Conservation (phyloP, 805 yeast species). For the Yamadazyma sp. region DNA sequence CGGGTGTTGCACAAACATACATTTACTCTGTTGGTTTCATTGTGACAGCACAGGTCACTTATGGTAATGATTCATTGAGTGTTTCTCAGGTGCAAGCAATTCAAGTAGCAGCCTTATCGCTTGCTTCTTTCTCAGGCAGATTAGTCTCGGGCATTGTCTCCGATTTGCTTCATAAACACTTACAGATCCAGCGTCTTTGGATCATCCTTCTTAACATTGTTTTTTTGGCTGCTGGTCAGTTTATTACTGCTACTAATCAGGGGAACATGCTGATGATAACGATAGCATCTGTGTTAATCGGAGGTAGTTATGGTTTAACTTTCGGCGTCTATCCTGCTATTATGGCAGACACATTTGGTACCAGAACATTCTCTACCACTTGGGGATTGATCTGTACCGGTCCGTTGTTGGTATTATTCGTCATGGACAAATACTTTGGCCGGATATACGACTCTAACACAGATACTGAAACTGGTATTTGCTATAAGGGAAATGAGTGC, state of each 20-base stretch:
- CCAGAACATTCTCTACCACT: slow-evolving; percentile 63
- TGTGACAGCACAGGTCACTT: slow-evolving; percentile 45
- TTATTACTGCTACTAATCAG: slow-evolving; percentile 30
- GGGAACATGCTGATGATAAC: slow-evolving; percentile 38
- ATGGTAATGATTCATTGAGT: slow-evolving; percentile 16
- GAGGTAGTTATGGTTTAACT: slow-evolving; percentile 65
- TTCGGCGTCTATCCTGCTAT: slow-evolving; percentile 78
- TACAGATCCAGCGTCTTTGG: slow-evolving; percentile 64
- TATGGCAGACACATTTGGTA: slow-evolving; percentile 71
- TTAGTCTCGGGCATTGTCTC: slow-evolving; percentile 63
- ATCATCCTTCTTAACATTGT: slow-evolving; percentile 48
- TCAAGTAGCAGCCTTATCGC: slow-evolving; percentile 67
- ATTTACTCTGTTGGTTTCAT: slow-evolving; percentile 74
- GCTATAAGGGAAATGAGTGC: slow-evolving; percentile 38
- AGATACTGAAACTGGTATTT: slow-evolving; percentile 39
- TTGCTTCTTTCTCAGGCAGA: slow-evolving; percentile 66
- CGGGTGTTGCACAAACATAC: slow-evolving; percentile 70
- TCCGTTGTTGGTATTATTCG: slow-evolving; percentile 54
- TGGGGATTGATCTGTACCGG: slow-evolving; percentile 80
- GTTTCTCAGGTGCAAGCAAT: slow-evolving; percentile 55
- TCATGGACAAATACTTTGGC: slow-evolving; percentile 58
- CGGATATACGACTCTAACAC: slow-evolving; percentile 47
- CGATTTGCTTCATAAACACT: slow-evolving; percentile 54
- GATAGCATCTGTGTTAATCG: slow-evolving; percentile 54
- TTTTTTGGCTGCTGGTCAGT: slow-evolving; percentile 36